These are phyloP conservation scores for Chalara sp. DNA, from an alignment of 2,329 filamentous ascomycete species.

Conservation along the genomic window DNA sequence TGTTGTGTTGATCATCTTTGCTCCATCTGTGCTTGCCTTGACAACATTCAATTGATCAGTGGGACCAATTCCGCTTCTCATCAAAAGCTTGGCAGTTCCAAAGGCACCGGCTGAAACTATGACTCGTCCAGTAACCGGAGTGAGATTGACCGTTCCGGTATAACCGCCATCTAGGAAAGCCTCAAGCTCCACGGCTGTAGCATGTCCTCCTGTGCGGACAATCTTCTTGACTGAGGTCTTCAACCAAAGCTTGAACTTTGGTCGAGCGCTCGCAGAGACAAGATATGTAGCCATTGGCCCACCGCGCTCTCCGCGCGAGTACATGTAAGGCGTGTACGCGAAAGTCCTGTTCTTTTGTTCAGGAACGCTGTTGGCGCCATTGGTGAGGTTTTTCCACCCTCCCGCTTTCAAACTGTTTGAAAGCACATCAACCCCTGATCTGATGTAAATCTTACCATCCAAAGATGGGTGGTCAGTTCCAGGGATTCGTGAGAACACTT, in stretches of 20 bases:
- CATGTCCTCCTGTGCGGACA: conserved; percentile 52
- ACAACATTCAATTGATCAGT: conserved; percentile 40
- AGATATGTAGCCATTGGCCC: conserved; percentile 69
- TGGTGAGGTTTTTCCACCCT: conserved; percentile 55
- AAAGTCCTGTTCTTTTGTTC: conserved; percentile 60
- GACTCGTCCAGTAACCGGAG: conserved; percentile 53
- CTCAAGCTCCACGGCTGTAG: conserved; percentile 64
- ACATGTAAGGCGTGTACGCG: conserved; percentile 62
- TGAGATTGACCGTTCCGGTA: conserved; percentile 53
- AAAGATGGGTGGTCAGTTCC: conserved; percentile 60
- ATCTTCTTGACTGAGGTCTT: conserved; percentile 62
- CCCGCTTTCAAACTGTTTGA: conserved; percentile 48
- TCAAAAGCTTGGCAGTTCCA: conserved; percentile 51
- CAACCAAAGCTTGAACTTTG: conserved; percentile 61
- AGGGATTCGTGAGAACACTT: conserved; percentile 63
- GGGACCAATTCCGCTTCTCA: conserved; percentile 57
- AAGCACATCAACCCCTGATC: conserved; percentile 58
- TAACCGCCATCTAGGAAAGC: conserved; percentile 45
- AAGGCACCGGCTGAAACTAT: conserved; percentile 64
- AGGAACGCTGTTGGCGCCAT: conserved; percentile 44
- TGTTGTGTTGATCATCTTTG: conserved; percentile 41
- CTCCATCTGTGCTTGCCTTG: conserved; percentile 39
- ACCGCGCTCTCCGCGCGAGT: conserved; percentile 56
- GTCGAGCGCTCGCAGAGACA: conserved; percentile 48
- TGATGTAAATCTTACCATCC: conserved; percentile 61